Base-by-base conservation (phyloP, 2,329 filamentous ascomycete species). In the Sporothrix schenckii region DNA sequence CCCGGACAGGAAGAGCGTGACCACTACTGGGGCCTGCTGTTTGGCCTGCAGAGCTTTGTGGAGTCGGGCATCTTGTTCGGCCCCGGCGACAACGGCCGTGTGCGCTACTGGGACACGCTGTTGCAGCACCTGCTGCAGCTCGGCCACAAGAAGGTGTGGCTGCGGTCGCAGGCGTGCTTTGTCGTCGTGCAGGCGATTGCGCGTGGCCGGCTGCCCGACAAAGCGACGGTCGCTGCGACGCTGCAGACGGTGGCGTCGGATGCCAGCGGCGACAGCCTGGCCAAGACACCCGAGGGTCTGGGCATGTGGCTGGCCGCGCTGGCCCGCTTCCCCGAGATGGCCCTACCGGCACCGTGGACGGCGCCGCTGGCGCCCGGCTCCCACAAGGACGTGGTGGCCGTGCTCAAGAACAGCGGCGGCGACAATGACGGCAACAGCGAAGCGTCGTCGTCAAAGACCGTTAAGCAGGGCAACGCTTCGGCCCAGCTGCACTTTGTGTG, bases 401-500 rank as follows among this genome's bases (percentile, higher is more conserved):
- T 96, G 7, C 82, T 98, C 77, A 93, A 96, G 76, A 91, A 21
- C 30, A 41, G 85, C 71, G 90, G 84, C 71, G 90, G 84, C 71
- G 84, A 88, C 69, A 85, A 27, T 41, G 65, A 44, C 16, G 53
- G 30, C 41, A 68, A 65, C n/a, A 52, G 49, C 24, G 61, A 61
- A 2, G 27, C 44, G 30, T 30, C 41, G 14, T 34, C 34, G 34
- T 34, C 34, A 5, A 69, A 49, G 53, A 75, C 81, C 82, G 27
- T 88, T 19, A 73, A 88, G 77, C 90, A 91, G 72, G 90, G 91
- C 21, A 90, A 89, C 72, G 94, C 92, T 85, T 93, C 89, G 70
- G 88, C 91, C 0, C 91, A 93, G 76, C 83, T 96, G 69, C 92
- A 93, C 76, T 97, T 96, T 78, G 92, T 93, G 0, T 97, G 94